These are phyloP conservation scores for Aspergillus amoenus DNA, from an alignment of 2,329 filamentous ascomycete genomes.

Conservation along the genomic window DNA sequence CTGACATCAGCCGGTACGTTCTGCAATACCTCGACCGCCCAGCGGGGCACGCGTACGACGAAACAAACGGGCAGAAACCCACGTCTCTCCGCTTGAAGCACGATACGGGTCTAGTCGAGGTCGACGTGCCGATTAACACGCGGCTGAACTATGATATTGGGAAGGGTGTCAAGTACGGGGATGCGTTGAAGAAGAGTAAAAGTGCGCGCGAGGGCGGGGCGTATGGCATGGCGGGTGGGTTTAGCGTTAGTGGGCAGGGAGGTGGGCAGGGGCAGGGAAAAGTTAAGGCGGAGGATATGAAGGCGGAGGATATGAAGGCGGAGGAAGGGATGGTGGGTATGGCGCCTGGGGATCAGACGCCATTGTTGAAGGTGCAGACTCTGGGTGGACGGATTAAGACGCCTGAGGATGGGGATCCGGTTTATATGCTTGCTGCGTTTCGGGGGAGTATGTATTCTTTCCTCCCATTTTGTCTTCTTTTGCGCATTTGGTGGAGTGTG, in stretches of 20 bases:
- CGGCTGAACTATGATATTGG: constrained; percentile 74
- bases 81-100: constrained; percentile 79
- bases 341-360: constrained; percentile 39
- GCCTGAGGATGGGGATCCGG: constrained; percentile 66
- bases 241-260: constrained; percentile 46
- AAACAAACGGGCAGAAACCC: constrained; percentile 57
- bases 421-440: constrained; percentile 92
- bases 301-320: constrained; percentile 38
- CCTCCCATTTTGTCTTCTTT: neutral
- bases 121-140: constrained; percentile 83
- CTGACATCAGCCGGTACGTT: constrained; percentile 70
- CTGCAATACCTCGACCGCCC: constrained; percentile 79
- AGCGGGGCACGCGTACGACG: constrained; percentile 62
- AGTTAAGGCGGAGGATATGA: constrained; percentile 19
- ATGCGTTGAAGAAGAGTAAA: constrained; percentile 62
- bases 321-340: constrained; percentile 25
- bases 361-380: constrained; percentile 73
- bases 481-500: neutral
- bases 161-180: constrained; percentile 81
- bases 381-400: constrained; percentile 77
- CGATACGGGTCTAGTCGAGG: constrained; percentile 77
- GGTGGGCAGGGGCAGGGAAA: constrained; percentile 9
- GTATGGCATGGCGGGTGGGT: constrained; percentile 71
- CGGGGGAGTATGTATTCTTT: constrained; percentile 66
- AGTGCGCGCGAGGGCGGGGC: constrained; percentile 61